Evolutionary conservation across 768 basidiomycete genomes (phyloP).

Genomic region (Boletus rex-veris): DNA sequence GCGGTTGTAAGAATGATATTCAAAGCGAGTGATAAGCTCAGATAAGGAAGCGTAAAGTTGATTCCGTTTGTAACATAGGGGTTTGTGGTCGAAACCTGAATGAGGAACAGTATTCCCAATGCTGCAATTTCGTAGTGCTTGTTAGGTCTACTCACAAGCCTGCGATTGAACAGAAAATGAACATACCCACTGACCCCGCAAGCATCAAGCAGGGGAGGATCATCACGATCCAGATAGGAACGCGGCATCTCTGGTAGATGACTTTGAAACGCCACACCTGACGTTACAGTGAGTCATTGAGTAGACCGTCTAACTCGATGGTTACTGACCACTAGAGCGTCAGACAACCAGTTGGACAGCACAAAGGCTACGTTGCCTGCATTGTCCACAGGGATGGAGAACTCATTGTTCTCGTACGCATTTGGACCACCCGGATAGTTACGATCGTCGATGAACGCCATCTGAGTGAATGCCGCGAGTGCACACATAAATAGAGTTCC

Average conservation of each 20-base stretch:
- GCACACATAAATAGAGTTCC: slow-evolving; percentile 16
- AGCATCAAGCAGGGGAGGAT: slow-evolving; percentile 9
- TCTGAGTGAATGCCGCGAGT: slow-evolving; percentile 21
- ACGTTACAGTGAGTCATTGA: not conserved
- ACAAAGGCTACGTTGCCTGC: slow-evolving; percentile 8
- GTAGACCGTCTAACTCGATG: not conserved
- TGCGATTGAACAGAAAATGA: not conserved
- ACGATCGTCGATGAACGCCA: slow-evolving; percentile 31
- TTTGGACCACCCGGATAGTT: slow-evolving; percentile 32
- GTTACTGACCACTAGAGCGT: slow-evolving; percentile 17
- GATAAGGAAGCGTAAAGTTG: slow-evolving; percentile 23
- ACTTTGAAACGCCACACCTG: slow-evolving; percentile 20
- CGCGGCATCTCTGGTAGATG: slow-evolving; percentile 9
- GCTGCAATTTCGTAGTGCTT: not conserved
- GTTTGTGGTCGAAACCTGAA: slow-evolving; percentile 12
- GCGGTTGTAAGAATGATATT: slow-evolving; percentile 33
- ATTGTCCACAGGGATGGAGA: slow-evolving; percentile 19
- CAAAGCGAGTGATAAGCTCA: slow-evolving; percentile 26
- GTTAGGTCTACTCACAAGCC: not conserved
- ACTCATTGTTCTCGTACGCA: slow-evolving; percentile 20
- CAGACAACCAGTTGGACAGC: slow-evolving; percentile 15
- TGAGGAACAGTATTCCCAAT: slow-evolving; percentile 6
- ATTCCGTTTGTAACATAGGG: slow-evolving; percentile 3
- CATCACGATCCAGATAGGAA: slow-evolving; percentile 9
- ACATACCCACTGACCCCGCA: slow-evolving; percentile 6